These are phyloP conservation scores for Phialophora macrospora DNA, from an alignment of 2,329 filamentous ascomycete species.

Conservation along the genomic window DNA sequence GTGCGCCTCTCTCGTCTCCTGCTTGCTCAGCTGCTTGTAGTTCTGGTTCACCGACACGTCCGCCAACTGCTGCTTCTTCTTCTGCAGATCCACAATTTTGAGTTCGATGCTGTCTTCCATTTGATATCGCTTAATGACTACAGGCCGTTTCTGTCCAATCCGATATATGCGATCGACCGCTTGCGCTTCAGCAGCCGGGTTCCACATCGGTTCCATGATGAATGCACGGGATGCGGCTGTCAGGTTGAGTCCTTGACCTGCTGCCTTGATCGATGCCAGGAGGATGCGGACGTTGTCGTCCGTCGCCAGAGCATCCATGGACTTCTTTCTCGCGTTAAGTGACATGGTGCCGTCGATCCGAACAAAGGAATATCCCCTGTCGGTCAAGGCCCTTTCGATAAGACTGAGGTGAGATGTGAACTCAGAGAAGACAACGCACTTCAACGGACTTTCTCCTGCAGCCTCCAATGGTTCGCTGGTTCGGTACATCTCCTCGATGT, in stretches of 20 bases:
- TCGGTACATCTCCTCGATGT: slow-evolving; percentile 68
- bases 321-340: slow-evolving; percentile 71
- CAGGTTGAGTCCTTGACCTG: slow-evolving; percentile 88
- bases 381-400: slow-evolving; percentile 78
- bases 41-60: slow-evolving; percentile 79
- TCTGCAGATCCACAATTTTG: slow-evolving; percentile 86
- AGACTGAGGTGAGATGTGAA: slow-evolving; percentile 96
- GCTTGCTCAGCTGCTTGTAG: slow-evolving; percentile 39
- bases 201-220: slow-evolving; percentile 98
- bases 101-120: slow-evolving; percentile 93
- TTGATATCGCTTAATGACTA: slow-evolving; percentile 85
- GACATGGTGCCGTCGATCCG: slow-evolving; percentile 93
- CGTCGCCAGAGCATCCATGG: slow-evolving; percentile 77
- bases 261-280: slow-evolving; percentile 88
- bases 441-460: slow-evolving; percentile 74
- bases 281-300: slow-evolving; percentile 76
- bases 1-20: slow-evolving; percentile 37
- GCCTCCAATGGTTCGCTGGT: slow-evolving; percentile 60
- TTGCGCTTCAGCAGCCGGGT: slow-evolving; percentile 91
- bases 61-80: slow-evolving; percentile 90
- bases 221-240: slow-evolving; percentile 86
- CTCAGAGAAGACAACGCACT: slow-evolving; percentile 93
- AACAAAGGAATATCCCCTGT: slow-evolving; percentile 68
- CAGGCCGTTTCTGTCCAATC: slow-evolving; percentile 84
- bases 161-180: slow-evolving; percentile 92